Percentiles rank a stretch among this genome's conserved stretches.
Evolutionary conservation across 805 yeast genomes (phyloP).

Genomic region (Priceomyces castillae): DNA sequence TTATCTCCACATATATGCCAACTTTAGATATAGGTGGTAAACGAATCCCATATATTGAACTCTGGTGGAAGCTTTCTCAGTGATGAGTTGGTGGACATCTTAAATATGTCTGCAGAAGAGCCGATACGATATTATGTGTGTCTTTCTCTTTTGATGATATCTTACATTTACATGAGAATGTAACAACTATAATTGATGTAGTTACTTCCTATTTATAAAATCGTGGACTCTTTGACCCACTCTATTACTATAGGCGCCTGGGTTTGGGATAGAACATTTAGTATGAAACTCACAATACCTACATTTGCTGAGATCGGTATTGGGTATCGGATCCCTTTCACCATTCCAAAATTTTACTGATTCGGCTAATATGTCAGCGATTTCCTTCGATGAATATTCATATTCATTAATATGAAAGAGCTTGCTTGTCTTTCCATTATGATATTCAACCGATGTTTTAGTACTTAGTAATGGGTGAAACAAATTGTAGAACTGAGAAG

Average conservation of each 20-base stretch:
- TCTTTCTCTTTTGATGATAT: slow-evolving; percentile 25
- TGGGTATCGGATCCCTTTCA: slow-evolving; percentile 44
- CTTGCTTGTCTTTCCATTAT: slow-evolving; percentile 30
- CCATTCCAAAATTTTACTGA: slow-evolving; percentile 61
- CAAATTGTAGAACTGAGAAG: slow-evolving; percentile 44
- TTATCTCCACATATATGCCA: slow-evolving; percentile 40
- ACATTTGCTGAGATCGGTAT: slow-evolving; percentile 45
- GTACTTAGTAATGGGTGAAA: slow-evolving; percentile 35
- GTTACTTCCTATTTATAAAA: slow-evolving; percentile 6
- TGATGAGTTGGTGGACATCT: slow-evolving; percentile 3
- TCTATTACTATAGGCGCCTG: slow-evolving; percentile 3
- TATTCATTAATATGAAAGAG: slow-evolving; percentile 41
- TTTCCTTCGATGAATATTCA: slow-evolving; percentile 29
- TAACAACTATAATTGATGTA: neutral
- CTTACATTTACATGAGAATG: slow-evolving; percentile 14
- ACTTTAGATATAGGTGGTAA: slow-evolving; percentile 35
- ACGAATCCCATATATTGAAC: slow-evolving; percentile 37
- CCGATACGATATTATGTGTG: slow-evolving; percentile 12
- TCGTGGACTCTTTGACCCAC: slow-evolving; percentile 9
- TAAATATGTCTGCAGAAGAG: slow-evolving; percentile 28
- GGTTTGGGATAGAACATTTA: slow-evolving; percentile 21
- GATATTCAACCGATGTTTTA: slow-evolving; percentile 53
- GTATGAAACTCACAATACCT: slow-evolving; percentile 51
- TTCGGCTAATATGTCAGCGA: slow-evolving; percentile 26
- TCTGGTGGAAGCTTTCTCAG: neutral